Evolutionary conservation across 805 yeast species (phyloP).

Genomic region (Zygotorulaspora chibaensis): DNA sequence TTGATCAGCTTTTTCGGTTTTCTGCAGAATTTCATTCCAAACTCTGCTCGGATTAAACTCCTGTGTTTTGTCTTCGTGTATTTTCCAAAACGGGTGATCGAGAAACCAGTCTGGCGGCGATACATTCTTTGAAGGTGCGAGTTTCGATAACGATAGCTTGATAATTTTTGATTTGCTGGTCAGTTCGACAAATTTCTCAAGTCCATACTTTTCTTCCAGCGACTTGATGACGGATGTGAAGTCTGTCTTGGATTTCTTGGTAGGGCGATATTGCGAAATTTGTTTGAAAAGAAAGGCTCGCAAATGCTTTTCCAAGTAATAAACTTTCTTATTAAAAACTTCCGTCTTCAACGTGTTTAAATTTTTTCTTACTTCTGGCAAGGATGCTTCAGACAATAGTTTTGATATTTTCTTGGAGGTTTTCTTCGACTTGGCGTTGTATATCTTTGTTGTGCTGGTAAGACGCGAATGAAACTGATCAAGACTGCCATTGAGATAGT

Average conservation of each 20-base stretch:
- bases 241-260: conserved; percentile 12
- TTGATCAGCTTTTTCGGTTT: conserved; percentile 24
- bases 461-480: conserved; percentile 32
- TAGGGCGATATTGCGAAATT: conserved; percentile 11
- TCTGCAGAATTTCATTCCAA: conserved; percentile 35
- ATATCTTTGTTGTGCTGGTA: conserved; percentile 27
- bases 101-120: conserved; percentile 26
- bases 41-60: conserved; percentile 44
- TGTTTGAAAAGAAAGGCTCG: conserved; percentile 14
- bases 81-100: conserved; percentile 25
- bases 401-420: conserved; percentile 25
- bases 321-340: conserved; percentile 29
- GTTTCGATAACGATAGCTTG: conserved; percentile 21
- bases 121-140: conserved; percentile 16
- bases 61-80: conserved; percentile 31
- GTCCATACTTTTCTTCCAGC: conserved; percentile 7
- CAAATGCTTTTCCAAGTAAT: conserved; percentile 25
- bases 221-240: conserved; percentile 9
- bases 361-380: conserved; percentile 15
- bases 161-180: conserved; percentile 27
- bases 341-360: conserved; percentile 20
- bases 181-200: conserved; percentile 21
- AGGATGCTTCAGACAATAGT: conserved; percentile 14
- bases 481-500: conserved; percentile 28
- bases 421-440: conserved; percentile 34